Evolutionary conservation across 2,329 filamentous ascomycete species (phyloP), one percentile per base, ranked within the genome.

Genomic region (Diaporthe sp.): DNA sequence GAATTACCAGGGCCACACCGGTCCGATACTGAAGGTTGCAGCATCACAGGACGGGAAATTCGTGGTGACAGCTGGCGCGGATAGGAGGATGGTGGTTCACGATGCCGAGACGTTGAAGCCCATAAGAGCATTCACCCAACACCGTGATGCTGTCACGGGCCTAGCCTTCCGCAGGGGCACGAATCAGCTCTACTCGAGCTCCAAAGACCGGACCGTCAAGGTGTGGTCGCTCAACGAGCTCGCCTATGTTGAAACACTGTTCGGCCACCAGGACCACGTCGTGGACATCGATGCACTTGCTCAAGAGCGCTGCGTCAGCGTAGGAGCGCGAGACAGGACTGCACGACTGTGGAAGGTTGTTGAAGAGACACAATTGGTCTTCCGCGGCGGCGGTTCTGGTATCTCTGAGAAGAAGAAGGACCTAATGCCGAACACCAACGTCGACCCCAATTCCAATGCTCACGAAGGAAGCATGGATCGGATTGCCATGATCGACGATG

Each of bases 291-390:
- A 94, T 78, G 93, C 95, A 31, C 89, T 98, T 77, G 92, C 93
- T 2, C 92, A 95, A 79, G 97, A 98, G 84, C 93, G 95, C 67
- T 98, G 97, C 82, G 90, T 98, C 76, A 97, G 93, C 77, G 97
- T 98, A 25, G 97, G 97, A 73, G 94, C 95, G 8, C 90, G 97
- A 78, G 97, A 99, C 83, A 92, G 96, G 75, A 98, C 96, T 2
- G 97, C 96, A 53, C 90, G 97, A 75, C 86, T 98, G 79, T 99
- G 97, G 97, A 98, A 98, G 85, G 96, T 99, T 1, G 92, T 95
- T 6, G 97, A 99, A 80, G 96, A 99, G 86, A 95, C 94, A 1
- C 97, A 99, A 83, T 90, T 99, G 9, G 96, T 98, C 2, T 99
- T 98, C 85, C 93, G 96, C 65, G 96, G 96, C 75, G 95, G 95